A percentile compares a stretch with the other conserved stretches of the same genome.
phyloP scores from a whole-genome alignment of 2,329 filamentous ascomycete species.

The Trichophyton schoenleinii region DNA sequence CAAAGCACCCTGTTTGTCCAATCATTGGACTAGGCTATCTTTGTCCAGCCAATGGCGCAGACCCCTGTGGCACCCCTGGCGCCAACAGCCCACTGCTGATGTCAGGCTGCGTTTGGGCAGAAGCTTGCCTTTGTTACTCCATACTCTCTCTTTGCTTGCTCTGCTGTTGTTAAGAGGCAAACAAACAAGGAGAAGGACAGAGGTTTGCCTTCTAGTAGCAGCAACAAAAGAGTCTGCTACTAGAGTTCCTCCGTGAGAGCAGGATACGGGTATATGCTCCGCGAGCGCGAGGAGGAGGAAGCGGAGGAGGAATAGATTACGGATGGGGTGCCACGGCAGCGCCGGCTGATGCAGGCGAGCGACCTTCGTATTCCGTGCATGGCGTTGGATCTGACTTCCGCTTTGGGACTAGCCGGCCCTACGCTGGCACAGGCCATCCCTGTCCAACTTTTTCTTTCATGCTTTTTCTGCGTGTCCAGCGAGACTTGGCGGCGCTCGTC shows the following conservation, averaged over 20 bases:
- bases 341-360: neutral
- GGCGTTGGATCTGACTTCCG: conserved; percentile 4
- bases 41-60: neutral
- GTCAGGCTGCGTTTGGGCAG: neutral
- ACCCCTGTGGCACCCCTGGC: neutral
- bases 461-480: neutral
- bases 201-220: neutral
- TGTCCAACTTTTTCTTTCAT: neutral
- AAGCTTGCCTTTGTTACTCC: neutral
- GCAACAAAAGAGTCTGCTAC: neutral
- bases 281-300: neutral
- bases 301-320: neutral
- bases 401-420: conserved; percentile 2
- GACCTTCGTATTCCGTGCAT: conserved; percentile 2
- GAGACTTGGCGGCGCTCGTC: neutral
- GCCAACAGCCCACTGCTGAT: neutral
- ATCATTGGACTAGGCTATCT: neutral
- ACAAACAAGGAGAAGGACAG: neutral
- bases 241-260: neutral
- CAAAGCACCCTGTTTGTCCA: neutral
- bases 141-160: neutral
- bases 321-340: neutral
- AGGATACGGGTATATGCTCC: neutral
- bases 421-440: neutral
- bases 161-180: neutral